Conservation (phyloP, 2,329 filamentous ascomycete genomes). For the Fusarium sp. region DNA sequence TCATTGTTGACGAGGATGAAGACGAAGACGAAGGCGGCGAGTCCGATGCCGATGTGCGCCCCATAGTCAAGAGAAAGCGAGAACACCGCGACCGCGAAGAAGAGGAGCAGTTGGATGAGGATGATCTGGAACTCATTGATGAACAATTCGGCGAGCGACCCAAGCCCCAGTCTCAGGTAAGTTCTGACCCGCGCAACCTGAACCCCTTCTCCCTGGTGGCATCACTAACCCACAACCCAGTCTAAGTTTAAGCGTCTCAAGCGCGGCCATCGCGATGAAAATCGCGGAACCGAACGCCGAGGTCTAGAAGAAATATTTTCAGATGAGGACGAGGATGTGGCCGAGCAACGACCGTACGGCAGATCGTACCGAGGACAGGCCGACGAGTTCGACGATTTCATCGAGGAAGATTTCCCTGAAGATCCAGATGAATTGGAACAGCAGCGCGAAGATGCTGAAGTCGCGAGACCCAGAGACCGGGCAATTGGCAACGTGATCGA, state of each 20-base stretch:
- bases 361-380: conserved; percentile 72
- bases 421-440: conserved; percentile 85
- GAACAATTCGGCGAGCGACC: conserved; percentile 79
- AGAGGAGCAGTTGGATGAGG: conserved; percentile 93
- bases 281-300: conserved; percentile 75
- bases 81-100: conserved; percentile 83
- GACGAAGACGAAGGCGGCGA: conserved; percentile 81
- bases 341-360: conserved; percentile 67
- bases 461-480: conserved; percentile 83
- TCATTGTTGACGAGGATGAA: conserved; percentile 95
- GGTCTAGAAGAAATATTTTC: conserved; percentile 95
- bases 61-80: conserved; percentile 80
- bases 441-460: conserved; percentile 88
- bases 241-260: conserved; percentile 97
- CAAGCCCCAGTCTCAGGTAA: conserved; percentile 79
- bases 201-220: not conserved
- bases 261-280: conserved; percentile 84
- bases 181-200: conserved; percentile 40
- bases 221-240: conserved; percentile 58
- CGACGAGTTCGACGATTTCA: conserved; percentile 95
- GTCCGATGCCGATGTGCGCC: conserved; percentile 67
- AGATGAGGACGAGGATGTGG: conserved; percentile 88
- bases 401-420: conserved; percentile 94
- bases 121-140: conserved; percentile 95
- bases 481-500: conserved; percentile 81